Evolutionary conservation across 441 rosid species (phyloP).

Genomic region (Pelargonium australe): DNA sequence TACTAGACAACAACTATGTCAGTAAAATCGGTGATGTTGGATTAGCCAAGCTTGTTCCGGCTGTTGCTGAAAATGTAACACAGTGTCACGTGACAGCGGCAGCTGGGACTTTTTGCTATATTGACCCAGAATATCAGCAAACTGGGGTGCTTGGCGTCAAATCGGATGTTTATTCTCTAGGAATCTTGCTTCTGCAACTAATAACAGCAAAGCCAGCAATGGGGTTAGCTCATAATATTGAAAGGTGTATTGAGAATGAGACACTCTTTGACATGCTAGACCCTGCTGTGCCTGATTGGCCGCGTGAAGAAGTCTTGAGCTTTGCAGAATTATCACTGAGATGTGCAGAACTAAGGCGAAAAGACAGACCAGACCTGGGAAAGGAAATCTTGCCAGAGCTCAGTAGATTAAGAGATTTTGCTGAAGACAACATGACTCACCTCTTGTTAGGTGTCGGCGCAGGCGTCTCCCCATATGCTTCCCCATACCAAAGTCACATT

Average conservation of each 20-base stretch:
- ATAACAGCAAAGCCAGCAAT: slow-evolving; percentile 19
- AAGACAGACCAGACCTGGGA: slow-evolving; percentile 15
- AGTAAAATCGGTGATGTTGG: slow-evolving; percentile 24
- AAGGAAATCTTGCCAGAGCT: slow-evolving; percentile 18
- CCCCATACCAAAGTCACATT: too few relatives aligned
- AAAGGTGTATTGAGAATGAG: slow-evolving; percentile 15
- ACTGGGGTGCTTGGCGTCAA: slow-evolving; percentile 6
- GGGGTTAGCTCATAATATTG: slow-evolving; percentile 17
- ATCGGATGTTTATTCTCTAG: slow-evolving; percentile 18
- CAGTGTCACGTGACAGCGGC: slow-evolving; percentile 14
- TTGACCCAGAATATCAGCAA: slow-evolving; percentile 20
- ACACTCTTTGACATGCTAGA: slow-evolving; percentile 12
- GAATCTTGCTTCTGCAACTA: slow-evolving; percentile 19
- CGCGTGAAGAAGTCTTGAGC: slow-evolving; percentile 9
- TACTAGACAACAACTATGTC: slow-evolving; percentile 17
- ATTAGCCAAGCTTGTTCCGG: slow-evolving; percentile 14
- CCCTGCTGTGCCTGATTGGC: slow-evolving; percentile 18
- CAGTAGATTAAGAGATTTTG: slow-evolving; percentile 15
- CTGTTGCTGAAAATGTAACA: not conserved
- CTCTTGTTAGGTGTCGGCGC: not conserved
- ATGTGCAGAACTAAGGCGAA: slow-evolving; percentile 17
- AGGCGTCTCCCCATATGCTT: not conserved
- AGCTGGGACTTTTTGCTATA: slow-evolving; percentile 15
- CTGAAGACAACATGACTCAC: slow-evolving; percentile 4
- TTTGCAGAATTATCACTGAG: slow-evolving; percentile 13